phyloP scores from a whole-genome alignment of 2,329 filamentous ascomycete genomes.

The Alternaria metachromatica region DNA sequence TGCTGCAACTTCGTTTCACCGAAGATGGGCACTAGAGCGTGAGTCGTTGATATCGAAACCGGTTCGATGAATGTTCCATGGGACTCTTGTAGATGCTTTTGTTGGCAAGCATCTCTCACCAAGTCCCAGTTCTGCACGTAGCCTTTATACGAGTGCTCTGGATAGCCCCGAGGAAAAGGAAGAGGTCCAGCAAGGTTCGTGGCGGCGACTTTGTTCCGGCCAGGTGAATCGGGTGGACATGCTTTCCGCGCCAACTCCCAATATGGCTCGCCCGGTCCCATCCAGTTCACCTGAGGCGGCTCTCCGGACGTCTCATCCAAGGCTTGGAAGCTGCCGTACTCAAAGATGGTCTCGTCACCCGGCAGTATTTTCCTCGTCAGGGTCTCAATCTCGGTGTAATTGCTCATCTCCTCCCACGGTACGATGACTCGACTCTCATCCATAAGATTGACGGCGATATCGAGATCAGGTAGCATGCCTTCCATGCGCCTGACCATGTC shows the following conservation, averaged over 20 bases:
- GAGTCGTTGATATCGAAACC: slow-evolving; percentile 53
- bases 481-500: slow-evolving; percentile 49
- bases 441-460: slow-evolving; percentile 58
- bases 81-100: slow-evolving; percentile 53
- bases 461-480: slow-evolving; percentile 53
- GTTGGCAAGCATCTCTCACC: slow-evolving; percentile 54
- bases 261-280: slow-evolving; percentile 40
- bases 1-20: slow-evolving; percentile 56
- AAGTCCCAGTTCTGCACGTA: slow-evolving; percentile 58
- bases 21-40: slow-evolving; percentile 57
- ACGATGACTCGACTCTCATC: slow-evolving; percentile 58
- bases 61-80: slow-evolving; percentile 60
- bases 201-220: slow-evolving; percentile 40
- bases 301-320: slow-evolving; percentile 30
- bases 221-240: slow-evolving; percentile 49
- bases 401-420: slow-evolving; percentile 55
- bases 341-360: slow-evolving; percentile 27
- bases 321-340: slow-evolving; percentile 22
- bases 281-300: slow-evolving; percentile 41
- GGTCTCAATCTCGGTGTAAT: slow-evolving; percentile 45
- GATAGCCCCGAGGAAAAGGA: slow-evolving; percentile 30
- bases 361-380: slow-evolving; percentile 36
- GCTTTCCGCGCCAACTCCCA: slow-evolving; percentile 53
- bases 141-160: slow-evolving; percentile 48
- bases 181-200: slow-evolving; percentile 49